phyloP scores from a whole-genome alignment of 192 early-diverging fungal species.

The Helicostylum pulchrum region DNA sequence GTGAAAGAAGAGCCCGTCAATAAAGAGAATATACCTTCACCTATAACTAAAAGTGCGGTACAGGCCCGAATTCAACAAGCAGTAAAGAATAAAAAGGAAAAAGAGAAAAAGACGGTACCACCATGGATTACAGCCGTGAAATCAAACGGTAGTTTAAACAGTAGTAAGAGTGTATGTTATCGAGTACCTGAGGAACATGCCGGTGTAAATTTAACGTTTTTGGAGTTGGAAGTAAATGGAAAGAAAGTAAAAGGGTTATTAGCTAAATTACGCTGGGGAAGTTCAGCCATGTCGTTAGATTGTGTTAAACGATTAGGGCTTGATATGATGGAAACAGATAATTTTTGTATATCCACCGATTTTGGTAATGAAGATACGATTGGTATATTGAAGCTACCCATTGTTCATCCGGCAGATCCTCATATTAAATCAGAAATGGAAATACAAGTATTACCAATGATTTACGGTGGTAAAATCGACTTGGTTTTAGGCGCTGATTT shows the following conservation, averaged over 20 bases:
- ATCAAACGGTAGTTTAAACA: background rate
- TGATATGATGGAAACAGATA: background rate
- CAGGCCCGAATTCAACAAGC: background rate
- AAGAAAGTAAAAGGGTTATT: constrained; percentile 6
- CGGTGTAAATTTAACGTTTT: constrained; percentile 11
- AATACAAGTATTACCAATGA: constrained; percentile 18
- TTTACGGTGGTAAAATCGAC: constrained; percentile 14
- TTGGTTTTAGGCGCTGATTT: constrained; percentile 18
- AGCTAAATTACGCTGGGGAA: constrained; percentile 10
- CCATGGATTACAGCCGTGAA: background rate
- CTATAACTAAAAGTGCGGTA: background rate
- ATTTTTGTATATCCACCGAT: background rate
- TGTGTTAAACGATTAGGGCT: background rate
- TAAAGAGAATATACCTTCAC: background rate
- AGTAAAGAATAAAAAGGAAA: background rate
- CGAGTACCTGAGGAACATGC: constrained; percentile 6
- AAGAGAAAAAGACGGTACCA: background rate
- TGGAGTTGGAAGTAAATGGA: constrained; percentile 6
- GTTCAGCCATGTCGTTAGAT: constrained; percentile 8
- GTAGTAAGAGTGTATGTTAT: constrained; percentile 2
- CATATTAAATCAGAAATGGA: background rate
- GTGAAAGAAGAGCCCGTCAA: background rate
- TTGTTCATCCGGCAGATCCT: constrained; percentile 1
- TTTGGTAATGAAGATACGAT: constrained; percentile 6
- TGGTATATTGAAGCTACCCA: constrained; percentile 11